Evolutionary conservation across 208 protist genomes (phyloP).

Genomic region (Acanthamoeba triangularis): DNA sequence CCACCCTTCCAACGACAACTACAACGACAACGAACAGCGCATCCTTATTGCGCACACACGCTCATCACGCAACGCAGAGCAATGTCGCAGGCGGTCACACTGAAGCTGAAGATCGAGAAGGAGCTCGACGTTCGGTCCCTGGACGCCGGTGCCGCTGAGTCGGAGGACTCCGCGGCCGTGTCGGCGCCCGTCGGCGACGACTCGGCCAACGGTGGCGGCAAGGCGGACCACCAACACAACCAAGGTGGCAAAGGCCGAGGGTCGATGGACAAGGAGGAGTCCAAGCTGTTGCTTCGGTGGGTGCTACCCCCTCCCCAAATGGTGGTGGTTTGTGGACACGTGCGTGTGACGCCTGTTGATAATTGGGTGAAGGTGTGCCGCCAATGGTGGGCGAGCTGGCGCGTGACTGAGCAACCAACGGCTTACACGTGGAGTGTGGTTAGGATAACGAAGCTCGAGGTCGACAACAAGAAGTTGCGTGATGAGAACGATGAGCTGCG

Average conservation of each 20-base stretch:
- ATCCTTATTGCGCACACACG: not conserved
- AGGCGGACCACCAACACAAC: not conserved
- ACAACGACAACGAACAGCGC: not conserved
- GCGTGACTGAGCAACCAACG: not conserved
- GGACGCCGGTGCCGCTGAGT: not conserved
- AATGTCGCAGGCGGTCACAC: slow-evolving; percentile 13
- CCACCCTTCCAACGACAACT: not conserved
- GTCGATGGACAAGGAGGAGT: slow-evolving; percentile 34
- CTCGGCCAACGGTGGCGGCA: not conserved
- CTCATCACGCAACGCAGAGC: not conserved
- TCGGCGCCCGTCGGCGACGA: not conserved
- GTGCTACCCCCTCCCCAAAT: not conserved
- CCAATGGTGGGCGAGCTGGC: not conserved
- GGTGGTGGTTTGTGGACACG: not conserved
- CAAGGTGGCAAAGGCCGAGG: not conserved
- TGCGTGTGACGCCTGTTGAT: not conserved
- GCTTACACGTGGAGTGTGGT: not conserved
- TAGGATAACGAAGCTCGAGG: slow-evolving; percentile 48
- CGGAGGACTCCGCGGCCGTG: not conserved
- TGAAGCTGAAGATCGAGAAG: slow-evolving; percentile 26
- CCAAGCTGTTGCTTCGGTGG: not conserved
- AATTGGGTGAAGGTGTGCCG: not conserved
- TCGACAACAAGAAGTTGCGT: slow-evolving; percentile 5
- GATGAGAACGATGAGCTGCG: slow-evolving; percentile 23
- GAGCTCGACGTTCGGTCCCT: not conserved